phyloP scores from a whole-genome alignment of 768 basidiomycete species.

The Mycena latifolia region DNA sequence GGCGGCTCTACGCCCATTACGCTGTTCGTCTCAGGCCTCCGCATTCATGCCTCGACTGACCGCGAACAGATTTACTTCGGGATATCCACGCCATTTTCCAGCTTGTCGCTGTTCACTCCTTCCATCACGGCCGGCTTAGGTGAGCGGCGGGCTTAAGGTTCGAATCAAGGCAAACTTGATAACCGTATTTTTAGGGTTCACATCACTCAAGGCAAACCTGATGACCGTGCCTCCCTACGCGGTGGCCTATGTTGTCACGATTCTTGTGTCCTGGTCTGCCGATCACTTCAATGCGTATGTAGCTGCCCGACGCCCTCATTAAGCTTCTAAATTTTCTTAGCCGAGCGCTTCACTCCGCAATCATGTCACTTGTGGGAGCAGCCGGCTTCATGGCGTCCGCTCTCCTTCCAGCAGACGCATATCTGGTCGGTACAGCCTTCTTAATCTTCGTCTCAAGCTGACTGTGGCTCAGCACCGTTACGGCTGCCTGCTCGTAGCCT shows the following conservation, averaged over 20 bases:
- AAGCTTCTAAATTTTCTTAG: slow-evolving; percentile 2
- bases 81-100: slow-evolving; percentile 57
- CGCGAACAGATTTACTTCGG: slow-evolving; percentile 50
- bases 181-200: slow-evolving; percentile 49
- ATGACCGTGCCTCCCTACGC: slow-evolving; percentile 59
- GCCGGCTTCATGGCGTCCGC: slow-evolving; percentile 32
- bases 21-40: slow-evolving; percentile 39
- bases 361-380: slow-evolving; percentile 36
- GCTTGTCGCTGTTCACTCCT: slow-evolving; percentile 62
- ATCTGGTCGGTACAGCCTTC: no score
- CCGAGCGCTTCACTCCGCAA: slow-evolving; percentile 28
- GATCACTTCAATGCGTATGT: slow-evolving; percentile 37
- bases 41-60: neutral
- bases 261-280: slow-evolving; percentile 38
- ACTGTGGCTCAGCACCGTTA: slow-evolving; percentile 38
- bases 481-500: slow-evolving; percentile 46
- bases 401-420: slow-evolving; percentile 25
- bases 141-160: no score
- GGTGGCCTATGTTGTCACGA: slow-evolving; percentile 45
- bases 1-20: slow-evolving; percentile 53
- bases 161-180: no score
- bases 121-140: slow-evolving; percentile 62
- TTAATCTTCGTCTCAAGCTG: no score
- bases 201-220: slow-evolving; percentile 56
- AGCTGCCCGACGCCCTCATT: neutral